Conservation (phyloP, 306 rosid species). For the Sophora flavescens region DNA sequence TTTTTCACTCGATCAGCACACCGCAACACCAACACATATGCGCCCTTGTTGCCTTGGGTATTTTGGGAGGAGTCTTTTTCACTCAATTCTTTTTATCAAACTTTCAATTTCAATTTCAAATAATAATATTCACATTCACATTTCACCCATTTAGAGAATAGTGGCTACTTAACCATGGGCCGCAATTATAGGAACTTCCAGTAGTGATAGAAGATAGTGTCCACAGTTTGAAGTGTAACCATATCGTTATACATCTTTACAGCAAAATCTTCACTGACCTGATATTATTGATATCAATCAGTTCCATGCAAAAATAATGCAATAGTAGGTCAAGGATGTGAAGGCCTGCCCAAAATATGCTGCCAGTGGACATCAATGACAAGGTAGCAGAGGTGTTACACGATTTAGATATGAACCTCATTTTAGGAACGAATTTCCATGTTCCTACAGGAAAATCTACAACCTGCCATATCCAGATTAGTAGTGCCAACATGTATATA, state of each 20-base stretch:
- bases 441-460: constrained; percentile 71
- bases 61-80: constrained; percentile 4
- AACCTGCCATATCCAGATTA: constrained; percentile 41
- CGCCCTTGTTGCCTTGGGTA: neutral
- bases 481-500: neutral
- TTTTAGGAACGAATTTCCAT: constrained; percentile 53
- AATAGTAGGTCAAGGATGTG: neutral
- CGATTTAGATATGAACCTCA: constrained; percentile 54
- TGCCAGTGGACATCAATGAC: constrained; percentile 66
- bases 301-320: neutral
- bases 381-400: constrained; percentile 53
- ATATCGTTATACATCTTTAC: constrained; percentile 61
- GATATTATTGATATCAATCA: constrained; percentile 5
- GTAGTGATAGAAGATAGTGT: constrained; percentile 55
- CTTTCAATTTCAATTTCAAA: constrained; percentile 17
- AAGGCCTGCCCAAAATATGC: constrained; percentile 50
- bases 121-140: neutral
- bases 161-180: too few relatives aligned
- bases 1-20: too few relatives aligned
- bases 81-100: neutral
- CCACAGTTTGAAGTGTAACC: constrained; percentile 71
- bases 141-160: neutral
- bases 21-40: neutral
- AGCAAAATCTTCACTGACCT: constrained; percentile 58
- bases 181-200: too few relatives aligned